A percentile compares a stretch with the other conserved stretches of the same genome.
These are phyloP conservation scores for Domatiomyces catenatus DNA, from an alignment of 2,329 filamentous ascomycete species.

Conservation along the genomic window DNA sequence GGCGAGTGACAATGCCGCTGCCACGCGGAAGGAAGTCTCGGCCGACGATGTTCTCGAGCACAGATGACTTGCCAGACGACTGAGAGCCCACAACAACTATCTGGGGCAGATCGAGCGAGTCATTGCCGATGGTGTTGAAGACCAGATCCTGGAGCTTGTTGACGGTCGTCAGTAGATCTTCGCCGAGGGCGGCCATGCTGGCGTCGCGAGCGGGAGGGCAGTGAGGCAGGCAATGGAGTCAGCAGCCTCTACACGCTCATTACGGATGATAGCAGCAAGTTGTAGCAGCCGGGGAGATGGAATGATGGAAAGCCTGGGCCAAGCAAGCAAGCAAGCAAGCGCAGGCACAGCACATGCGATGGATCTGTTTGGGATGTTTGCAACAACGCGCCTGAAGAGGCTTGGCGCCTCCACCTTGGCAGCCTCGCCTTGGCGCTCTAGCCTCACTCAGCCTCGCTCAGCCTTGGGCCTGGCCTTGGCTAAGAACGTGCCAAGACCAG, in stretches of 20 bases:
- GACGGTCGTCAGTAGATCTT: conserved; percentile 86
- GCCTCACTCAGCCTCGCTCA: too few relatives aligned
- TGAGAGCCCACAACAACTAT: conserved; percentile 98
- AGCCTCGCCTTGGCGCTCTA: too few relatives aligned
- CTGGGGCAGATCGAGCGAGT: conserved; percentile 91
- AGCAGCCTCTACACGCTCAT: not conserved
- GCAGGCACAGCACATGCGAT: not conserved
- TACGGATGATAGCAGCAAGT: not conserved
- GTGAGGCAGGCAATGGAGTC: not conserved
- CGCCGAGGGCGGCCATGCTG: conserved; percentile 79
- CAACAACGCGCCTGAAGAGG: not conserved
- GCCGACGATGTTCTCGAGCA: conserved; percentile 96
- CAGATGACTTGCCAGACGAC: conserved; percentile 94
- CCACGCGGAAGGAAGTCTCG: conserved; percentile 92
- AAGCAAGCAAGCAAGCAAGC: not conserved
- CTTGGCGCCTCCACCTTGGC: not conserved
- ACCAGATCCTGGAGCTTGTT: conserved; percentile 98
- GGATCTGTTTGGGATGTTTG: not conserved
- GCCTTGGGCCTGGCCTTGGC: too few relatives aligned
- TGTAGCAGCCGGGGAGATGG: conserved; percentile 1
- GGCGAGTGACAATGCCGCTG: conserved; percentile 87
- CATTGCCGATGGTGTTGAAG: conserved; percentile 98
- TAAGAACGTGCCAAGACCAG: not conserved
- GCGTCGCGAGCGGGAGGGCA: not conserved
- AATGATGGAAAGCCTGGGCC: conserved; percentile 6